Conservation (phyloP, 495 filamentous ascomycete species). For the Clavariopsis aquatica region DNA sequence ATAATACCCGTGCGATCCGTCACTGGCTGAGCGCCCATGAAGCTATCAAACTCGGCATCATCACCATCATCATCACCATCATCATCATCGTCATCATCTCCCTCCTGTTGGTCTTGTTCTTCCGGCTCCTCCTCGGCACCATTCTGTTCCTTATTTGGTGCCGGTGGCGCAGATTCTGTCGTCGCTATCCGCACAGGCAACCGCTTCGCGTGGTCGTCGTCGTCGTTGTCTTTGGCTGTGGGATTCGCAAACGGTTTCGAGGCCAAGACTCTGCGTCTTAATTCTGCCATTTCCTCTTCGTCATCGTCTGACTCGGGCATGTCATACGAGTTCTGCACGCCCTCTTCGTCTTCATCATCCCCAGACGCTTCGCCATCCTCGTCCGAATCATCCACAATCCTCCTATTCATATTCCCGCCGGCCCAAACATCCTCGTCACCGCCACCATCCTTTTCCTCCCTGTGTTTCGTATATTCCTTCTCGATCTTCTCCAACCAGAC, state of each 20-base stretch:
- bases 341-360: constrained; percentile 53
- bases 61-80: constrained; percentile 48
- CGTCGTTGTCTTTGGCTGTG: constrained; percentile 54
- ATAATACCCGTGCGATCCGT: constrained; percentile 80
- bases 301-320: constrained; percentile 79
- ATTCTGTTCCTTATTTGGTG: constrained; percentile 11
- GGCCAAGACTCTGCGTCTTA: constrained; percentile 76
- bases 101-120: constrained; percentile 38
- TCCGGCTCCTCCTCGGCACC: constrained; percentile 57
- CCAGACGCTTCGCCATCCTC: constrained; percentile 44
- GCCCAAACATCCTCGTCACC: constrained; percentile 73
- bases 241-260: constrained; percentile 84
- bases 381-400: constrained; percentile 55
- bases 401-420: constrained; percentile 79
- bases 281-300: constrained; percentile 87
- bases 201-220: constrained; percentile 58
- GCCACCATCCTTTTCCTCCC: constrained; percentile 62
- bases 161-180: constrained; percentile 11
- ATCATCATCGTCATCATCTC: constrained; percentile 35
- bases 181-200: constrained; percentile 46
- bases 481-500: constrained; percentile 89
- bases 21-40: constrained; percentile 83
- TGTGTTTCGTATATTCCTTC: constrained; percentile 78
- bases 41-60: constrained; percentile 71
- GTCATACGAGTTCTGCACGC: constrained; percentile 64